Base-by-base conservation (phyloP, 2,329 filamentous ascomycete genomes). In the Coniochaeta ligniaria region DNA sequence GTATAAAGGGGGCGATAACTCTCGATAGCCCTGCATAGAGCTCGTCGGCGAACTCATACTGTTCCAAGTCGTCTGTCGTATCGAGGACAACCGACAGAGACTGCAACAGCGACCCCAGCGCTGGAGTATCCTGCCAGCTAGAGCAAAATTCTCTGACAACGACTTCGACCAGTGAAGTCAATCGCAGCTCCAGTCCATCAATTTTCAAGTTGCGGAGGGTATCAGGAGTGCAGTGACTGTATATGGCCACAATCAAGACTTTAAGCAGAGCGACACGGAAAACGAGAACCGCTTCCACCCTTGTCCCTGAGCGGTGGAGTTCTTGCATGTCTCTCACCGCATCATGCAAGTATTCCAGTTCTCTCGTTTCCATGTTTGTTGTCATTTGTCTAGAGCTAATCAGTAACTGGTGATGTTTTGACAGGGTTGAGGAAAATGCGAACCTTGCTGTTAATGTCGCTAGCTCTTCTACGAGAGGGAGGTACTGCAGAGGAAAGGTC, bases 381-480 rank as follows among this genome's bases (percentile, higher is more conserved):
- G 56, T 58, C 56, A 58, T 58, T 58, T 58, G 56, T 31, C 56
- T 58, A 33, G 11, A 26, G 22, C 47, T n/a, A 2, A n/a, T 52
- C 24, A 52, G 47, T 17, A n/a, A 31, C 14, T 55, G 31, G 11
- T 35, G 31, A 56, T 56, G 26, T 36, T 16, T n/a, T 4, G 6
- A n/a, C 26, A 22, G 22, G 14, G 35, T 17, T 26, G 22, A 4
- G 50, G 17, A n/a, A n/a, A 24, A 20, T 26, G 28, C 54, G 12
- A 14, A 56, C 54, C 31, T 36, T 28, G 20, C 9, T 7, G 38
- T 58, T 17, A 41, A 33, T 11, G 38, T 58, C 11, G 56, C 56
- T 12, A 58, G 22, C 36, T 58, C 56, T 28, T 31, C 24, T 22
- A 56, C 31, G 1, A 35, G 6, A 76, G 69, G 59, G 76, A 68